Conservation (phyloP, 768 basidiomycete species). For the Auriculariales sp. region DNA sequence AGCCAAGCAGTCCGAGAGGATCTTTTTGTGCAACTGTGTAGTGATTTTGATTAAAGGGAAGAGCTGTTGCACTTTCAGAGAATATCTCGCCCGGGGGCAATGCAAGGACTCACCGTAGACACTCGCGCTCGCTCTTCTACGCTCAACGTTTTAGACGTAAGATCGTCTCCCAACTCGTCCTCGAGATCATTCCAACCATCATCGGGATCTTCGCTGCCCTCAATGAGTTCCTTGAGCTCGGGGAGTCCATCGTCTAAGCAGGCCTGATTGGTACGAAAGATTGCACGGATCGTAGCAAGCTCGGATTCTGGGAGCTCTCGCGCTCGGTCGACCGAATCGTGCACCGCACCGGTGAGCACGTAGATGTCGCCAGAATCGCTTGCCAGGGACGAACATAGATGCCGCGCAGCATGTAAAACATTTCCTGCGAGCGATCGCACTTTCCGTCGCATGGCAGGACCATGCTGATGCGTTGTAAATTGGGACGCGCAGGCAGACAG, state of each 20-base stretch:
- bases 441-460: slow-evolving; percentile 32
- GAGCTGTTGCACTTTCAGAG: slow-evolving; percentile 24
- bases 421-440: slow-evolving; percentile 23
- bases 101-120: slow-evolving; percentile 5
- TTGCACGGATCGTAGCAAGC: slow-evolving; percentile 36
- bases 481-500: slow-evolving; percentile 36
- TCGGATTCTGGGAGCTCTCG: slow-evolving; percentile 42
- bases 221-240: slow-evolving; percentile 43
- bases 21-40: slow-evolving; percentile 46
- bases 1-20: slow-evolving; percentile 34
- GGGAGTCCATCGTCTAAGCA: slow-evolving; percentile 45
- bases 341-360: slow-evolving; percentile 41
- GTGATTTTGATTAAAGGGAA: slow-evolving; percentile 44
- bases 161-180: slow-evolving; percentile 22
- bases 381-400: slow-evolving; percentile 31
- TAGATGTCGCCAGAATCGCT: slow-evolving; percentile 30
- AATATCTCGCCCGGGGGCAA: neutral
- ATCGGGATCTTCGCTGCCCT: slow-evolving; percentile 22
- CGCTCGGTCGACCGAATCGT: slow-evolving; percentile 41
- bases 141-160: slow-evolving; percentile 20
- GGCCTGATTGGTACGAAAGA: slow-evolving; percentile 35
- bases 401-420: slow-evolving; percentile 28
- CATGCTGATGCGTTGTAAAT: slow-evolving; percentile 27
- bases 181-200: slow-evolving; percentile 59
- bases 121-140: slow-evolving; percentile 33